These are phyloP conservation scores for Fusarium sterilihyphosum DNA, from an alignment of 2,329 filamentous ascomycete genomes.

Conservation along the genomic window DNA sequence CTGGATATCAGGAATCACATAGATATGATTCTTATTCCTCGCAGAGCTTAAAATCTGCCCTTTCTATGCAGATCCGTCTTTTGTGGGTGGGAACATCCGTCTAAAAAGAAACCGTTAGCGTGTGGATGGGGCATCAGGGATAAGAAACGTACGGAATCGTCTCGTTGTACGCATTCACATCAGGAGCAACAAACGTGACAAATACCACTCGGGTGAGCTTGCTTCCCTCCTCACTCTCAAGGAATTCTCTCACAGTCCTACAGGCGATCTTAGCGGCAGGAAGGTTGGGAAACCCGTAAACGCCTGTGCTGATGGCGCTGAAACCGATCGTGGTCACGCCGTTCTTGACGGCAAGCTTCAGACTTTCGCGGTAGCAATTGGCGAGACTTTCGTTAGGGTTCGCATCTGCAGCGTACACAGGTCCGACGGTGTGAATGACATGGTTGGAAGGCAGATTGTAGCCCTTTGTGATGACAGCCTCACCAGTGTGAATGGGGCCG, in stretches of 20 bases:
- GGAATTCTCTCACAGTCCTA: constrained; percentile 63
- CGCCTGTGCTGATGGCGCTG: constrained; percentile 83
- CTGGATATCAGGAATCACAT: background rate
- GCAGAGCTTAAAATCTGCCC: constrained; percentile 8
- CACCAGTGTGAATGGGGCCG: constrained; percentile 77
- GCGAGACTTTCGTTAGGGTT: constrained; percentile 60
- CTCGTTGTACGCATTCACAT: constrained; percentile 76
- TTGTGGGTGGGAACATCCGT: constrained; percentile 39
- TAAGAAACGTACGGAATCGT: constrained; percentile 72
- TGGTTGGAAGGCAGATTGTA: constrained; percentile 79
- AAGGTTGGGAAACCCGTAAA: constrained; percentile 85
- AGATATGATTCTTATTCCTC: background rate
- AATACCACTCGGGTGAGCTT: constrained; percentile 81
- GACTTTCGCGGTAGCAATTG: constrained; percentile 74
- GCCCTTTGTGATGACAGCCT: constrained; percentile 83
- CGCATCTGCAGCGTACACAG: constrained; percentile 67
- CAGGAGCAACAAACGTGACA: constrained; percentile 83
- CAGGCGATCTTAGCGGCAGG: constrained; percentile 80
- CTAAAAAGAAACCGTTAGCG: constrained; percentile 17
- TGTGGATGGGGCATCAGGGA: background rate
- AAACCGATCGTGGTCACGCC: constrained; percentile 81
- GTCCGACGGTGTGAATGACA: constrained; percentile 92
- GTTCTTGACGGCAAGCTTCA: constrained; percentile 76
- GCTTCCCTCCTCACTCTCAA: constrained; percentile 57
- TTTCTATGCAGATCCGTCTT: background rate